phyloP scores from a whole-genome alignment of 2,329 filamentous ascomycete genomes.

The Aspergillus novoparasiticus region DNA sequence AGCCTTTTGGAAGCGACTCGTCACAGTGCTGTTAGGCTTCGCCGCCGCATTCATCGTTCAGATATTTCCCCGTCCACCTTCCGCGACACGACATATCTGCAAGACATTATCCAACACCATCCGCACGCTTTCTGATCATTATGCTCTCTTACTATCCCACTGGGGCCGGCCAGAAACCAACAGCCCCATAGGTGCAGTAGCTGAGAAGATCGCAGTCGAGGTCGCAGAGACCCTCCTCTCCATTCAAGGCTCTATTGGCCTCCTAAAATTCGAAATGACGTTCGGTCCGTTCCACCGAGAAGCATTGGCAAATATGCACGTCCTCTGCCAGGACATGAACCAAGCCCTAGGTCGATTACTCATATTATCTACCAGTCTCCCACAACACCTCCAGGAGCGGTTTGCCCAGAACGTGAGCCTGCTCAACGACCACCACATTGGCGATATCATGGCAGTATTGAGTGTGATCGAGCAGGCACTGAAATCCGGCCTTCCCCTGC shows the following conservation, averaged over 20 bases:
- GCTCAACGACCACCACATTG: constrained; percentile 4
- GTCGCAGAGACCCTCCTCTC: constrained; percentile 8
- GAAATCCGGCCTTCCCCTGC: constrained; percentile 4
- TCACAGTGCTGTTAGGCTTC: constrained; percentile 10
- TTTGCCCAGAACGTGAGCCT: constrained; percentile 4
- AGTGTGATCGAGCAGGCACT: constrained; percentile 9
- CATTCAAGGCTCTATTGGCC: constrained; percentile 1
- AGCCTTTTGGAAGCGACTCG: constrained; percentile 12
- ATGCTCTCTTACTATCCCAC: constrained; percentile 8
- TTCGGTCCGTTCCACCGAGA: constrained; percentile 7
- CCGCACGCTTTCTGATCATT: constrained; percentile 11
- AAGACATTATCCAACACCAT: constrained; percentile 12
- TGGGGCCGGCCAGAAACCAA: neutral
- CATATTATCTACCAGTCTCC: constrained; percentile 3
- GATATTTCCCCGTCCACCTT: constrained; percentile 10
- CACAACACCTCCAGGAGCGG: constrained; percentile 5
- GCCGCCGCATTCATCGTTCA: constrained; percentile 9
- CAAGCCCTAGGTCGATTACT: constrained; percentile 7
- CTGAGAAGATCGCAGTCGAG: constrained; percentile 5
- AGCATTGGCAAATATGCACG: neutral
- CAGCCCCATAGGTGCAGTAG: constrained; percentile 2
- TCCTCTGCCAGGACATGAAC: constrained; percentile 9
- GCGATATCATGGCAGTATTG: constrained; percentile 11
- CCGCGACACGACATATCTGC: constrained; percentile 9
- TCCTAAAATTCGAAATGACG: constrained; percentile 9